These are phyloP conservation scores for Verticillium klebahnii DNA, from an alignment of 2,329 filamentous ascomycete species.

Conservation along the genomic window DNA sequence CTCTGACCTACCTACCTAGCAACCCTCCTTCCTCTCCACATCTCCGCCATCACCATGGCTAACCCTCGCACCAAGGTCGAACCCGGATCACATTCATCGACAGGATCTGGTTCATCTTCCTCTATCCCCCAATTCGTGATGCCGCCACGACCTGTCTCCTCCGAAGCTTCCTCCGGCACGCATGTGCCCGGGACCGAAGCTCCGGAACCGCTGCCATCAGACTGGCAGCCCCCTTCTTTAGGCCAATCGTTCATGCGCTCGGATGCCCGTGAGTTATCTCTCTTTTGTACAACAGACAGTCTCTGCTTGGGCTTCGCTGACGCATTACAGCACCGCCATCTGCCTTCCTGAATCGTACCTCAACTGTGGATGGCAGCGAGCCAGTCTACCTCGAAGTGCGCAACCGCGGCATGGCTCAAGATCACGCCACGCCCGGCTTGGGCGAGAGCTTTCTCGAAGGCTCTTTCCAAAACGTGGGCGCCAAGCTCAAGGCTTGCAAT, in stretches of 20 bases:
- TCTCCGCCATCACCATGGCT: background rate
- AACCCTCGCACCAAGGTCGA: background rate
- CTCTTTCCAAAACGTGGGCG: conserved; percentile 50
- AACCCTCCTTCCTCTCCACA: background rate
- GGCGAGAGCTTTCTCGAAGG: conserved; percentile 37
- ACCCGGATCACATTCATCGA: background rate
- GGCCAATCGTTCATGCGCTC: background rate
- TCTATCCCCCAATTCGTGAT: background rate
- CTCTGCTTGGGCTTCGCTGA: background rate
- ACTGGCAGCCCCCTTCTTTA: background rate
- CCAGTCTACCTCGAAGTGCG: conserved; percentile 33
- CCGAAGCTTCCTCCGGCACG: background rate
- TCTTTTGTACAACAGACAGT: background rate
- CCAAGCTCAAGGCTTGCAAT: conserved; percentile 60
- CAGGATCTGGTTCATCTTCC: background rate
- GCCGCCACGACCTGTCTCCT: background rate
- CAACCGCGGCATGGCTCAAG: conserved; percentile 16
- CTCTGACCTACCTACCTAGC: too few relatives aligned
- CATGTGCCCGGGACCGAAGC: background rate
- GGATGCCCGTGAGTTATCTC: background rate
- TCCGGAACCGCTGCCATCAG: background rate
- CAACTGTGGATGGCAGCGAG: conserved; percentile 21
- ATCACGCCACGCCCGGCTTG: conserved; percentile 17
- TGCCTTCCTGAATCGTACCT: background rate
- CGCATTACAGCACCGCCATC: background rate